Evolutionary conservation across 805 yeast genomes (phyloP).

Genomic region (Limtongozyma cylindracea): DNA sequence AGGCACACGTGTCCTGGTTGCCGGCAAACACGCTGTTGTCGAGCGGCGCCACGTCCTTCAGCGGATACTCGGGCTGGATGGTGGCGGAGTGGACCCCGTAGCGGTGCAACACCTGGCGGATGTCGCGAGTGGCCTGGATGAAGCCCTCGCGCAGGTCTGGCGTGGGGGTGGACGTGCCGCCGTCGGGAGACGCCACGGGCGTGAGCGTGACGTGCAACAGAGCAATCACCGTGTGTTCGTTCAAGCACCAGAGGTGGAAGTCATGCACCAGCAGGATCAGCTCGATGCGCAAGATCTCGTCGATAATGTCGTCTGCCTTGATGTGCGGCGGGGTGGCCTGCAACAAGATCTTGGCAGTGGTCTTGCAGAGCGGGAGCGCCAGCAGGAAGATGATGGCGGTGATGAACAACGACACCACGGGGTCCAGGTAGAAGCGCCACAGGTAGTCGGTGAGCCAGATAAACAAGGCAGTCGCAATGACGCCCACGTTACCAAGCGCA

Average conservation of each 20-base stretch:
- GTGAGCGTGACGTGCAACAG: slow-evolving; percentile 63
- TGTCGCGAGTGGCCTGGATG: slow-evolving; percentile 42
- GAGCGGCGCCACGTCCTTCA: too few species aligned
- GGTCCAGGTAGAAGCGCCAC: slow-evolving; percentile 78
- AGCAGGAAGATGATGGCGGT: slow-evolving; percentile 76
- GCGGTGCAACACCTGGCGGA: slow-evolving; percentile 54
- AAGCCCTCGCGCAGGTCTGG: slow-evolving; percentile 11
- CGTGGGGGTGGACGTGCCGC: slow-evolving; percentile 2
- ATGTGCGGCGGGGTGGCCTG: slow-evolving; percentile 85
- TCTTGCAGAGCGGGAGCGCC: slow-evolving; percentile 72
- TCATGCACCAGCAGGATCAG: slow-evolving; percentile 80
- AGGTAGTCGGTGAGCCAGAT: slow-evolving; percentile 84
- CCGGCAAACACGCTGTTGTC: too few species aligned
- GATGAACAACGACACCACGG: slow-evolving; percentile 61
- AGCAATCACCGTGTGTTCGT: slow-evolving; percentile 70
- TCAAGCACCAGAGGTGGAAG: slow-evolving; percentile 89
- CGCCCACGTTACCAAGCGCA: slow-evolving; percentile 89
- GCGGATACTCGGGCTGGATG: slow-evolving; percentile 76
- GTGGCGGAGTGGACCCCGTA: slow-evolving; percentile 86
- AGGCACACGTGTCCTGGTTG: too few species aligned
- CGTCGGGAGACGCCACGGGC: slow-evolving; percentile 12
- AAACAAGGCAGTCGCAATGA: slow-evolving; percentile 66
- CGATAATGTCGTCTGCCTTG: slow-evolving; percentile 47
- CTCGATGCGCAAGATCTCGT: slow-evolving; percentile 37
- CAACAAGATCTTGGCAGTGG: slow-evolving; percentile 64